Percentiles rank a stretch among this genome's conserved stretches.
These are phyloP conservation scores for Cairneyella variabilis DNA, from an alignment of 495 filamentous ascomycete genomes.

Conservation along the genomic window DNA sequence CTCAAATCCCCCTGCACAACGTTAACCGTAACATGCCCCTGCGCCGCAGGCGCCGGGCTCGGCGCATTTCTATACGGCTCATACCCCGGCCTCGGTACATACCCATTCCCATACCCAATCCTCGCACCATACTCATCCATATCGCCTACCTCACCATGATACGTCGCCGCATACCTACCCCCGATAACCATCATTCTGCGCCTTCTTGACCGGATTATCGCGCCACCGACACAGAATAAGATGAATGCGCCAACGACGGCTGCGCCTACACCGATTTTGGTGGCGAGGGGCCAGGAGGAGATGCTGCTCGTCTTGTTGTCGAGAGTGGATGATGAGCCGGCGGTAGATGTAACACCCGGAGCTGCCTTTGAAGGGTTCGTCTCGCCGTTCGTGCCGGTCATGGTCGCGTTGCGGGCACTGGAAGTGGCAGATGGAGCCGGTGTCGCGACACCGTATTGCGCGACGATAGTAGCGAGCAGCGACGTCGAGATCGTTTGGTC, in stretches of 20 bases:
- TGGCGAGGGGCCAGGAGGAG: neutral
- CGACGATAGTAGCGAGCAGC: slow-evolving; percentile 6
- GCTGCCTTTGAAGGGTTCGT: neutral
- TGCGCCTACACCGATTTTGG: neutral
- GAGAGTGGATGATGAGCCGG: neutral
- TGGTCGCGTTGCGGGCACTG: neutral
- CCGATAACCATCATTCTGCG: slow-evolving; percentile 1
- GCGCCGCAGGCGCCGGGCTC: neutral
- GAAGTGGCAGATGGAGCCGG: neutral
- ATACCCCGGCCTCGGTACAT: neutral
- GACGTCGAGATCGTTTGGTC: slow-evolving; percentile 11
- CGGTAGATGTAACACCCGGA: neutral
- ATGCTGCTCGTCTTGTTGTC: neutral
- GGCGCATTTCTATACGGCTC: neutral
- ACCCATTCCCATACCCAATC: slow-evolving; percentile 1
- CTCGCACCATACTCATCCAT: neutral
- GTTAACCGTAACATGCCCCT: slow-evolving; percentile 11
- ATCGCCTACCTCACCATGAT: neutral
- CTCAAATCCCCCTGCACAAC: slow-evolving; percentile 9
- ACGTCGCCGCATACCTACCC: too few relatives aligned
- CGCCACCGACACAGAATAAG: neutral
- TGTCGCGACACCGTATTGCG: slow-evolving; percentile 5
- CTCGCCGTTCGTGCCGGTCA: neutral
- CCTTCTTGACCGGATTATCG: neutral
- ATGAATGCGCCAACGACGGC: neutral